Base-by-base conservation (phyloP, 2,329 filamentous ascomycete species). In the Aspergillus pseudotamarii region DNA sequence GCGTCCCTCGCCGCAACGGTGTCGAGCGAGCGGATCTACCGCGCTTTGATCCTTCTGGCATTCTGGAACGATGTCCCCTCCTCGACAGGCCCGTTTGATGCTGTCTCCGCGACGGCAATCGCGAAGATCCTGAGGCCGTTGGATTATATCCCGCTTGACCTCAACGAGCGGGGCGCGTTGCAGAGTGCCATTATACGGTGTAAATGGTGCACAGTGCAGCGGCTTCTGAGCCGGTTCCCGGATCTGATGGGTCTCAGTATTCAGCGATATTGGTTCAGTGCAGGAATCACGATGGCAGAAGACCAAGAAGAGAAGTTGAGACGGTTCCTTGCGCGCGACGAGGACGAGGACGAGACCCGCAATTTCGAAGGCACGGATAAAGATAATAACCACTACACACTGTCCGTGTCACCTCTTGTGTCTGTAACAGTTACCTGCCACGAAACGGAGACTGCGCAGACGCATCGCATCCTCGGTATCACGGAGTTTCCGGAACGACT, bases 1-100 rank as follows among this genome's bases (percentile, higher is more conserved):
- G 73, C 72, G 0, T 64, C 72, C 12, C 68, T 86, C 11, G 77
- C 76, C 11, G 68, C 70, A 0, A 75, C 74, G 2, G 64, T 83
- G 12, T 81, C 80, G 0, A 74, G 75, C 11, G 77, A 80, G 51
- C 71, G 74, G 3, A 74, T 83, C 5, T 83, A 81, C 57, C 69
- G 73, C 3, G 69, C 75, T 1, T 68, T 83, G 38, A 76, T 81
- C 8, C 65, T 80, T 14, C 69, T 79, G 41, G 78, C 79, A 0
- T 80, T 79, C 55, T 82, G 78, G 72, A 66, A 76, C 50, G 74
- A 77, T 60, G 58, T 64, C 14, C 43, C 58, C 2, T n/a, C 51
- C 30, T 16, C 26, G 12, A 28, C 14, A 21, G 32, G 30, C 0
- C 34, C 6, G 2, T 26, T 26, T 4, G 45, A 48, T 23, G 45